Evolutionary conservation across 805 yeast genomes (phyloP), one percentile per base, ranked within the genome.

Genomic region (Zygotorulaspora florentina): DNA sequence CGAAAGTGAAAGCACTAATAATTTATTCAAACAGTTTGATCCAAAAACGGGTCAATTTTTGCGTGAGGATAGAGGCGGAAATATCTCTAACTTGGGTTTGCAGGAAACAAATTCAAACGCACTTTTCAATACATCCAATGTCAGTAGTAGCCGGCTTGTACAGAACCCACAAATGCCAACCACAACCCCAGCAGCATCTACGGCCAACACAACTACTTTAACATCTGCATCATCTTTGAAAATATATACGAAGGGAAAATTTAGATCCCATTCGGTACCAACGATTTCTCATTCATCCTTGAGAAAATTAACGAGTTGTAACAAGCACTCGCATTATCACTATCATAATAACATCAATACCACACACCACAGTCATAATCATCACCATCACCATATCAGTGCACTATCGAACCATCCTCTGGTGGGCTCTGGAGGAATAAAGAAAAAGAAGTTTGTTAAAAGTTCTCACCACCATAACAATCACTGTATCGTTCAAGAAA

Each of bases 221-320:
- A n/a, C 38, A 17, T 27, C 35, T 10, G 18, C 43, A 15, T 36
- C 47, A 11, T 42, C 50, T 12, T 30, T 47, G 33, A 40, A 44
- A 27, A 25, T 52, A 3, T 29, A 48, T 25, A 48, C 51, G 15
- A 58, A 46, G 41, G 51, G 50, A 9, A 59, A 55, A 50, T 50
- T 53, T 29, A 55, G 68, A 42, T 64, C 68, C n/a, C 60, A 60
- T 42, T 64, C 68, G 9, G 63, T 64, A 8, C 68, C 68, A 13
- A 59, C 64, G 8, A 62, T 62, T 17, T 44, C 62, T 43, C 68
- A 62, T 54, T 64, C 68, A 5, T 62, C 68, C 3, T 45, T 62
- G 13, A 55, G 59, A 39, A 57, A 58, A 42, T 39, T 58, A 29
- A 43, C 62, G 3, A 42, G 40, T 15, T 39, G 46, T 48, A 48